Conservation (phyloP, 768 basidiomycete species). For the Kwoniella botswanensis region DNA sequence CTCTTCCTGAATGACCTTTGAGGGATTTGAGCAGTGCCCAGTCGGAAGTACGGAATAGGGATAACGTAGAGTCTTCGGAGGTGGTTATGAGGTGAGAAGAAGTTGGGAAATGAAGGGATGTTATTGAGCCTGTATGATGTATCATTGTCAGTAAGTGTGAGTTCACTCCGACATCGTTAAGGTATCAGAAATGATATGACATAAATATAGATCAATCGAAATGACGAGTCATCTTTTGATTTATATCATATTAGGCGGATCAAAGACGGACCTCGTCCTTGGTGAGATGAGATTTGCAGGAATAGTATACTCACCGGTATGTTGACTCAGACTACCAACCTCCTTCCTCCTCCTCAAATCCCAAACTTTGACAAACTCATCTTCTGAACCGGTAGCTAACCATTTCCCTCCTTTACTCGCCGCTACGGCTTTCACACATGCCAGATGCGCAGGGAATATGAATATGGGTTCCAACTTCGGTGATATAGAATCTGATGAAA, state of each 20-base stretch:
- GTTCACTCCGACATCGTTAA: not conserved
- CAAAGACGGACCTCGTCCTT: not conserved
- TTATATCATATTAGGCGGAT: too few species aligned
- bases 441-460: conserved; percentile 95
- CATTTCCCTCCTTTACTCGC: conserved; percentile 94
- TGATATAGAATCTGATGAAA: conserved; percentile 48
- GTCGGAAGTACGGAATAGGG: conserved; percentile 88
- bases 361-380: conserved; percentile 97
- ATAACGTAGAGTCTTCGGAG: conserved; percentile 89
- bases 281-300: not conserved
- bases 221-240: too few species aligned
- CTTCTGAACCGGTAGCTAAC: conserved; percentile 93
- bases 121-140: conserved; percentile 76
- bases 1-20: conserved; percentile 90
- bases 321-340: conserved; percentile 91
- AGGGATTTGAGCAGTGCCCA: conserved; percentile 87
- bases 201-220: too few species aligned
- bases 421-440: conserved; percentile 86
- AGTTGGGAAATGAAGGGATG: conserved; percentile 81
- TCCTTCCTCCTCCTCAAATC: conserved; percentile 89
- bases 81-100: conserved; percentile 88
- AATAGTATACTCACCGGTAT: conserved; percentile 69
- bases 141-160: not conserved
- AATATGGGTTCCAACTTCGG: conserved; percentile 70
- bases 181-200: conserved; percentile 18